Evolutionary conservation across 2,329 filamentous ascomycete species (phyloP).

Genomic region (Volutella citrinella): DNA sequence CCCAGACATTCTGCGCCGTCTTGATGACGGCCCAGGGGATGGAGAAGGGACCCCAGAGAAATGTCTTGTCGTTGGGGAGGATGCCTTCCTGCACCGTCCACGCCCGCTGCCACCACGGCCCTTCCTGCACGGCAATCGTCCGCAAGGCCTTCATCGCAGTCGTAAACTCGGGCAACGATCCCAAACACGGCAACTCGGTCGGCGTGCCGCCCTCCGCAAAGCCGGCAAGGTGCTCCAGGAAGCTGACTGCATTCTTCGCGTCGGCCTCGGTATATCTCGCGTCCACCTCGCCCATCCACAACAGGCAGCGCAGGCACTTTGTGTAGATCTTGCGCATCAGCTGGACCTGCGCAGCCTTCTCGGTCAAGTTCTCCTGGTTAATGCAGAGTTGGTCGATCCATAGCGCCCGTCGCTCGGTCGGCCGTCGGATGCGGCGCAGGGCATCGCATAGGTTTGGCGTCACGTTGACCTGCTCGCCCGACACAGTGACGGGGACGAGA

Average conservation of each 20-base stretch:
- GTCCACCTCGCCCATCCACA: constrained; percentile 11
- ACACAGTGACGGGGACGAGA: constrained; percentile 5
- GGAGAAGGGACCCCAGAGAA: constrained; percentile 8
- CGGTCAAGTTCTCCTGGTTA: constrained; percentile 12
- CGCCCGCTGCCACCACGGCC: constrained; percentile 9
- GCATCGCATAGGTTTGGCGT: constrained; percentile 6
- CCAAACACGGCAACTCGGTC: too few relatives aligned
- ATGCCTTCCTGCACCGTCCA: constrained; percentile 13
- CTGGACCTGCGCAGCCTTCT: constrained; percentile 9
- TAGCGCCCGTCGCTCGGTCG: constrained; percentile 2
- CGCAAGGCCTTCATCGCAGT: constrained; percentile 7
- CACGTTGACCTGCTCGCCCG: constrained; percentile 7
- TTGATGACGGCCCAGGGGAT: constrained; percentile 9
- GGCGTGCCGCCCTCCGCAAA: constrained; percentile 1
- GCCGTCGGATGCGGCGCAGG: constrained; percentile 3
- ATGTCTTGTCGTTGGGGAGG: constrained; percentile 3
- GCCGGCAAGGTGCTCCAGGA: constrained; percentile 11
- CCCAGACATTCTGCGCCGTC: constrained; percentile 5
- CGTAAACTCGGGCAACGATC: constrained; percentile 2
- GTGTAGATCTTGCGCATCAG: constrained; percentile 11
- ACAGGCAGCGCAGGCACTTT: constrained; percentile 2
- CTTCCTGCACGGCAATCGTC: constrained; percentile 3
- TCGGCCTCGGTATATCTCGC: constrained; percentile 1
- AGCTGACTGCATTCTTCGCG: constrained; percentile 5
- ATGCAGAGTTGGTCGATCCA: constrained; percentile 14